Evolutionary conservation across 257 asterid species (phyloP), one percentile per base, ranked within the genome.

Genomic region (Nicotiana otophora): DNA sequence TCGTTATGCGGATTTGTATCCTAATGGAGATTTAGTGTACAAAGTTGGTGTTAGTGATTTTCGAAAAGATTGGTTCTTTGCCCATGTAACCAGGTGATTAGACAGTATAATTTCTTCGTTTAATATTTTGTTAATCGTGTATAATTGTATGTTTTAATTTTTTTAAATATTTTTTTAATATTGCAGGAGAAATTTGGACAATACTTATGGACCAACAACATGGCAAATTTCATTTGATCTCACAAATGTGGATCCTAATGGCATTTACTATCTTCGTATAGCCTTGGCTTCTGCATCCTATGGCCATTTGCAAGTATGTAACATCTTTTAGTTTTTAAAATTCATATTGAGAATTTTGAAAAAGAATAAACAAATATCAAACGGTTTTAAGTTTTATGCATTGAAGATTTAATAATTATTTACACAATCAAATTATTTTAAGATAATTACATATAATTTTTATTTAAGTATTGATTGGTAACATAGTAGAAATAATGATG

Each of bases 251-350:
- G 61, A 4, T 31, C 48, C 48, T 11, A 23, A 5, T 1, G 92
- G 87, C 67, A 84, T 28, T 19, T 94, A 91, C 33, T 90, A 91
- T 3, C 86, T 95, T 8, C 85, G 91, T 83, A 34, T 95, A 61
- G 98, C 98, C 60, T 67, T 95, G 72, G 98, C 99, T 9, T 89
- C 99, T 30, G 90, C 99, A n/a, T 80, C 70, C 55, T 75, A 39
- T 0, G 94, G 93, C 4, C 85, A 88, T 28, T 62, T 95, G 31
- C 91, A 88, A 81, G 98, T 93, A 88, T 4, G 85, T 64, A 33
- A 17, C 53, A 69, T 69, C 15, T 34, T 68, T 60, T n/a, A 10
- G 1, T 1, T 39, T n/a, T 10, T 39, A 39, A 69, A 39, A 39
- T 69, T 39, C 1, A n/a, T 30, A 6, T 14, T 7, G 63, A 65